Conservation (phyloP, 1,284 basidiomycete species). For the Ustilago nuda region DNA sequence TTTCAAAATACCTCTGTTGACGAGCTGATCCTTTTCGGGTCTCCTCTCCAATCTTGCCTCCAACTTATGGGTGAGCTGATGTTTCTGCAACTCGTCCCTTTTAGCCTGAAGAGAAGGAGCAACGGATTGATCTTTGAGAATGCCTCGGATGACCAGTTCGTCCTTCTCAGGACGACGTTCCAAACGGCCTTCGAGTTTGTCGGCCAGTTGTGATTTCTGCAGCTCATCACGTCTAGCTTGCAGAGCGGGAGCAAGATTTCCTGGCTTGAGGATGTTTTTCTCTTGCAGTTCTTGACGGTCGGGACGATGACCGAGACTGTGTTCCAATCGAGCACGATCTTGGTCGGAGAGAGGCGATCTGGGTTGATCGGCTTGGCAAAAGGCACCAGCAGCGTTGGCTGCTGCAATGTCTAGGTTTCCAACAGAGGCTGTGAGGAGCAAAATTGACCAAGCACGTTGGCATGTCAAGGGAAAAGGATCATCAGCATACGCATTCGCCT, state of each 20-base stretch:
- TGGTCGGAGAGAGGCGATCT: constrained; percentile 29
- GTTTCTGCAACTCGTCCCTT: constrained; percentile 73
- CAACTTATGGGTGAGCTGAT: constrained; percentile 50
- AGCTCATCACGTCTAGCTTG: constrained; percentile 58
- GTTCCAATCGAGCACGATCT: constrained; percentile 72
- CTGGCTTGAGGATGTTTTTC: constrained; percentile 44
- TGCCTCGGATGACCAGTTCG: constrained; percentile 52
- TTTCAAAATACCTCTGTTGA: constrained; percentile 56
- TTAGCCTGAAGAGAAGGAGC: constrained; percentile 79
- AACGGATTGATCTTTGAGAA: constrained; percentile 74
- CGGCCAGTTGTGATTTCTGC: constrained; percentile 50
- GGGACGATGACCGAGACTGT: constrained; percentile 74
- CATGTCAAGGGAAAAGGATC: neutral
- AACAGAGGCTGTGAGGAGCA: constrained; percentile 5
- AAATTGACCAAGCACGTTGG: neutral
- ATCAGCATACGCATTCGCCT: too few species aligned
- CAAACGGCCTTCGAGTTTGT: constrained; percentile 52
- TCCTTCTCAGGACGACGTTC: constrained; percentile 57
- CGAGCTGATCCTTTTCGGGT: constrained; percentile 56
- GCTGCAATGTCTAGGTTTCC: constrained; percentile 27
- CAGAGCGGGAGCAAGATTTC: constrained; percentile 54
- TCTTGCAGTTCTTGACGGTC: constrained; percentile 75
- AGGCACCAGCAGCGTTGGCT: constrained; percentile 20
- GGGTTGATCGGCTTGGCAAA: constrained; percentile 1
- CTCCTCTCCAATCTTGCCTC: constrained; percentile 51